These are phyloP conservation scores for Pythium phragmiticola DNA, from an alignment of 352 stramenopile species.

Conservation along the genomic window DNA sequence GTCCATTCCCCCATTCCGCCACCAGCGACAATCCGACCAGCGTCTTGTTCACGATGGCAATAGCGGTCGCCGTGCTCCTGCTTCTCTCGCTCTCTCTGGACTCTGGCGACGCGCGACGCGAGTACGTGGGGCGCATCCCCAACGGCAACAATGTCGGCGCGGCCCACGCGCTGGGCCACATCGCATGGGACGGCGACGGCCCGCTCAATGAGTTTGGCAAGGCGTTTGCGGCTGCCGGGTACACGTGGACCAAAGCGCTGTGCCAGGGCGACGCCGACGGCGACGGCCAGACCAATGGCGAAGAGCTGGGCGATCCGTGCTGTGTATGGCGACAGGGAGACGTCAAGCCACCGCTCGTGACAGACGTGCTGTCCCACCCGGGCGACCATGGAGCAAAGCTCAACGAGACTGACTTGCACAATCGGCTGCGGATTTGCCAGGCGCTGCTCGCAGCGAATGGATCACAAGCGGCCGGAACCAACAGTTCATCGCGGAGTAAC, in stretches of 20 bases:
- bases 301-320: conserved; percentile 84
- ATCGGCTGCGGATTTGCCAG: conserved; percentile 3
- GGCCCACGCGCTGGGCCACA: conserved; percentile 51
- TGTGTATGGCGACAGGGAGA: conserved; percentile 56
- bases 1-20: background rate
- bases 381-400: conserved; percentile 22
- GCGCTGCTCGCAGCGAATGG: background rate
- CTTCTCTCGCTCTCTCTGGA: background rate
- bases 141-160: conserved; percentile 23
- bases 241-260: conserved; percentile 47
- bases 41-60: background rate
- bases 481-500: conserved; percentile 1
- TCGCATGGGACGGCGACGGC: conserved; percentile 36
- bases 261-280: conserved; percentile 73
- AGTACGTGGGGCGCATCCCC: conserved; percentile 21
- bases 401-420: conserved; percentile 7
- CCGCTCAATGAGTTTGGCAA: conserved; percentile 65
- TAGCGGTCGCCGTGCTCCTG: background rate
- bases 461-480: background rate
- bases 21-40: background rate
- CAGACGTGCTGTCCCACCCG: conserved; percentile 20
- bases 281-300: conserved; percentile 82
- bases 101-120: background rate
- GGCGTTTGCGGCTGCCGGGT: conserved; percentile 49
- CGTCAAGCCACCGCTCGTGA: conserved; percentile 8